These are phyloP conservation scores for Cladosporium cucumerinum DNA, from an alignment of 2,329 filamentous ascomycete species.

Conservation along the genomic window DNA sequence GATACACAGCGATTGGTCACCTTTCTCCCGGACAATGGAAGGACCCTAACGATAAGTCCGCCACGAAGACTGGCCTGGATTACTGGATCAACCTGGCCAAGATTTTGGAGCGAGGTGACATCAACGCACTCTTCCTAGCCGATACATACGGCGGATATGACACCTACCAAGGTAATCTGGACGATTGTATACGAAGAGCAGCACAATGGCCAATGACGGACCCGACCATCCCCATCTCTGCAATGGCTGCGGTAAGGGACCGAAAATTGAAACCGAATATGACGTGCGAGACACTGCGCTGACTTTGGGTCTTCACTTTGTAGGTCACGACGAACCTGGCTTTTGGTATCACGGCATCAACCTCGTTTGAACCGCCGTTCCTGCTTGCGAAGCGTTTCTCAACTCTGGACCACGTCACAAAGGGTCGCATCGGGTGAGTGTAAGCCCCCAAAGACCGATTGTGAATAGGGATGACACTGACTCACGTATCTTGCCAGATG, in stretches of 20 bases:
- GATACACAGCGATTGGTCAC: slow-evolving; percentile 44
- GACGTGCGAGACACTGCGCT: background rate
- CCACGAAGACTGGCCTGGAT: slow-evolving; percentile 57
- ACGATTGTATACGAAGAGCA: slow-evolving; percentile 53
- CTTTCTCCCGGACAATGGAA: slow-evolving; percentile 67
- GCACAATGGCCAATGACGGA: slow-evolving; percentile 66
- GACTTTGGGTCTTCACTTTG: background rate
- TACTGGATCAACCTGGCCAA: slow-evolving; percentile 66
- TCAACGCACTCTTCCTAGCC: slow-evolving; percentile 64
- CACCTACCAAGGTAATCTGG: slow-evolving; percentile 50
- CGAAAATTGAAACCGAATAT: background rate
- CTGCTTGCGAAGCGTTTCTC: slow-evolving; percentile 61
- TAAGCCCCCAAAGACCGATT: no score
- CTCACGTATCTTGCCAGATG: slow-evolving; percentile 34
- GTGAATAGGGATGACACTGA: no score
- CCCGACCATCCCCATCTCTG: slow-evolving; percentile 60
- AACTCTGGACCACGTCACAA: slow-evolving; percentile 60
- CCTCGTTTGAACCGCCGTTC: slow-evolving; percentile 61
- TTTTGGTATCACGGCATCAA: slow-evolving; percentile 62
- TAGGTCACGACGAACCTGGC: slow-evolving; percentile 59
- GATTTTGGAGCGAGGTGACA: slow-evolving; percentile 58
- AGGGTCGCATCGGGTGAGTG: slow-evolving; percentile 51
- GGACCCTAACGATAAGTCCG: slow-evolving; percentile 59
- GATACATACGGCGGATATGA: slow-evolving; percentile 65
- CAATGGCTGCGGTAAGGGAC: slow-evolving; percentile 56